A percentile compares a stretch with the other conserved stretches of the same genome.
Evolutionary conservation across 2,329 filamentous ascomycete genomes (phyloP).

Genomic region (Cercospora sp.): DNA sequence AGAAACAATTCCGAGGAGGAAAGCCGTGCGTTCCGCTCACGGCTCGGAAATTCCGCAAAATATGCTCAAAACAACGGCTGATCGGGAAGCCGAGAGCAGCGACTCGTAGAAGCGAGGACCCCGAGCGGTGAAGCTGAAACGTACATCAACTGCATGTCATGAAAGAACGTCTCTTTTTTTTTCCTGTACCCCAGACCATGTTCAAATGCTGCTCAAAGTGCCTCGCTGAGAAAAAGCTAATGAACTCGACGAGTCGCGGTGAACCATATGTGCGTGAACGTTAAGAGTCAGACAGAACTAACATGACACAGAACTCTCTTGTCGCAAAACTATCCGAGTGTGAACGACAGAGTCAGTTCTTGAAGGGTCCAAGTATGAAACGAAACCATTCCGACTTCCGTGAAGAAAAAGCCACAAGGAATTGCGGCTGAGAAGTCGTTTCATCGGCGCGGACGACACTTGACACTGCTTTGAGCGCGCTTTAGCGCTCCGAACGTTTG

Average conservation of each 20-base stretch:
- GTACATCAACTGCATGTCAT: not conserved
- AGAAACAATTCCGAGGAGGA: not conserved
- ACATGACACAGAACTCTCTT: not conserved
- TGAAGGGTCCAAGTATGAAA: not conserved
- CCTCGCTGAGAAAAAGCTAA: not conserved
- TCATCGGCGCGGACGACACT: not conserved
- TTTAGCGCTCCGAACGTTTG: not conserved
- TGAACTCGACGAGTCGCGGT: not conserved
- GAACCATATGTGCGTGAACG: not conserved
- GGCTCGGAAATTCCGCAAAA: not conserved
- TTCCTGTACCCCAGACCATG: not conserved
- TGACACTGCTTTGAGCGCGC: not conserved
- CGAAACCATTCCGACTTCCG: not conserved
- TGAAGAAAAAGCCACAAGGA: not conserved
- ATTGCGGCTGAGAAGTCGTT: not conserved
- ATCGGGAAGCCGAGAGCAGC: not conserved
- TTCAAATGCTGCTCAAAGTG: not conserved
- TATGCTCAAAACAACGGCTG: not conserved
- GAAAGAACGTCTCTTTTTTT: not conserved
- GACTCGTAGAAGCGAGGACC: not conserved
- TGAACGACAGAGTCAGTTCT: too few relatives aligned
- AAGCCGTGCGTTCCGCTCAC: not conserved
- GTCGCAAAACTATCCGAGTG: not conserved
- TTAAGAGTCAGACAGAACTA: not conserved
- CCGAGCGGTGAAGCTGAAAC: not conserved